Evolutionary conservation across 2,329 filamentous ascomycete species (phyloP), one percentile per base, ranked within the genome.

Genomic region (Colletotrichum lentis): DNA sequence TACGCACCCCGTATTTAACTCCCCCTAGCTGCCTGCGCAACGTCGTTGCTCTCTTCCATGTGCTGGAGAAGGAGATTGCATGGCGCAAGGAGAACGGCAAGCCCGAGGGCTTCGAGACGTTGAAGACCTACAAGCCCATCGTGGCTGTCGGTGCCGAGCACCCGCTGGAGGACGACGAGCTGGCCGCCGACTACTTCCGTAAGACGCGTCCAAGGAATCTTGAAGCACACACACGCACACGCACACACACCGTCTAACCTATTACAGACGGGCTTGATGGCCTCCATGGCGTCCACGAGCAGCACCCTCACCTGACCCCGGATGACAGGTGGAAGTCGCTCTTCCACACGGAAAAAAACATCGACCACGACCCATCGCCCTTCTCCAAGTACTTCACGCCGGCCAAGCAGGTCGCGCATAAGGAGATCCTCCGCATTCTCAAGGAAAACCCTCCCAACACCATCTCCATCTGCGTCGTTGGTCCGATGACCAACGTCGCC

Each of bases 401-500:
- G 0, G 97, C 93, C 20, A 88, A 89, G 73, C 80, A 82, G 5
- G 88, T 88, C 1, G 89, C 94, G 0, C 90, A 97, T 78, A 86
- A 91, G 77, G 94, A 97, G 79, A 98, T 99, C 58, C 86, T 99
- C n/a, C 89, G 91, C 31, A 84, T 97, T 55, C 86, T 99, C 22
- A 86, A 85, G 64, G 91, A 96, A 74, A 94, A 96, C 75, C 93
- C 94, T 8, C 85, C 86, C 5, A 89, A 94, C 75, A 96, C 92
- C 1, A 89, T 99, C 73, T 94, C 91, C n/a, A 92, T 99, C 75
- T 88, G 97, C 44, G 92, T 92, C 27, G 85, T 98, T 56, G 96
- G 96, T 0, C 96, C 96, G 1, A 82, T 98, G 73, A 98, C 96
- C n/a, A 99, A 97, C 76, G 82, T 97, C 37, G 96, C 96, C 1